phyloP scores from a whole-genome alignment of 164 flowering plant species.

The Sedum album region DNA sequence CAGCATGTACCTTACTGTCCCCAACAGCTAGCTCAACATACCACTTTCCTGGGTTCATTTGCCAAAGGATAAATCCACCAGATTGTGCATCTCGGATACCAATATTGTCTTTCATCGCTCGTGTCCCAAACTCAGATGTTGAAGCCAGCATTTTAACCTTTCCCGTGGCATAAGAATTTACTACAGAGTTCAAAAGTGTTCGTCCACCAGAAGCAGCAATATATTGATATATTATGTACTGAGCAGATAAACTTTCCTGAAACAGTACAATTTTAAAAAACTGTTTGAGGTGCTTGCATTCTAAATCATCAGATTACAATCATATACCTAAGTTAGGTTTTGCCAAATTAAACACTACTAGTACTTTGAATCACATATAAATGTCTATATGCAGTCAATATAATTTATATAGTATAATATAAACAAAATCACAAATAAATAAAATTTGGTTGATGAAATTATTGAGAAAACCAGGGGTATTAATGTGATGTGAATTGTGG shows the following conservation, averaged over 20 bases:
- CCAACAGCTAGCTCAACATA: slow-evolving; percentile 55
- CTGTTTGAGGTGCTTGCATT: too few species aligned
- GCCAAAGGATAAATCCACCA: slow-evolving; percentile 2
- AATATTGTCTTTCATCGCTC: slow-evolving; percentile 23
- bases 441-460: too few species aligned
- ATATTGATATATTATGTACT: slow-evolving; percentile 16
- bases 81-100: slow-evolving; percentile 14
- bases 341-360: too few species aligned
- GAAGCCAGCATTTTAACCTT: slow-evolving; percentile 44
- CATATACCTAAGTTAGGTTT: background rate
- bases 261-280: background rate
- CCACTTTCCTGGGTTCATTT: slow-evolving; percentile 56
- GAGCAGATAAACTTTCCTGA: slow-evolving; percentile 18
- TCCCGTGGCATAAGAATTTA: slow-evolving; percentile 30
- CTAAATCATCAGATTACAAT: background rate
- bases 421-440: too few species aligned
- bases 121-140: slow-evolving; percentile 40
- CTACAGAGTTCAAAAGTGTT: slow-evolving; percentile 20
- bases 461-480: too few species aligned
- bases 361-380: background rate
- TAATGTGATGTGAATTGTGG: too few species aligned
- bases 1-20: background rate
- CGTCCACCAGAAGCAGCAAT: slow-evolving; percentile 31
- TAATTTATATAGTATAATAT: too few species aligned
- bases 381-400: too few species aligned